Base-by-base conservation (phyloP, 2,329 filamentous ascomycete genomes). In the Claviceps monticola region DNA sequence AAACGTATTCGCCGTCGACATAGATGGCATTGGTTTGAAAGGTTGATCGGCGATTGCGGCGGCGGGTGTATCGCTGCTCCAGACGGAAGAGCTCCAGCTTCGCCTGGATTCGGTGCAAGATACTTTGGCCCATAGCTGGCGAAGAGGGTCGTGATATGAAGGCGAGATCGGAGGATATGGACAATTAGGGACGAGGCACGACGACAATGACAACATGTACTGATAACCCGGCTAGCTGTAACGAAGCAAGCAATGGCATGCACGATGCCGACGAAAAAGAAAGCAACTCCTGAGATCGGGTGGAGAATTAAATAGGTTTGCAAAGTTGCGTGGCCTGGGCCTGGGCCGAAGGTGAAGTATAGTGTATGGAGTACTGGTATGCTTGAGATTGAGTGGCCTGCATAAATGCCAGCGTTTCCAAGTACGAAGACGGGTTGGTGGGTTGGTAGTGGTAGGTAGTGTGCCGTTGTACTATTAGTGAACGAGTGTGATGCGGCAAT, bases 1-100 rank as follows among this genome's bases (percentile, higher is more conserved):
- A 94, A 67, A 95, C 76, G 72, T 96, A 96, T 73, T 96, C 91
- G 69, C 90, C 93, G 66, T 97, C 88, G 57, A 96, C 86, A 69
- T 97, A 97, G 66, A 87, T 79, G 34, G 89, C 91, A 62, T 88
- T 89, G 64, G 86, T 89, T 64, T 86, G 82, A 68, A 95, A 95
- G 55, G 87, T 93, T 51, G 83, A 90, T 66, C 91, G 88, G 60
- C 91, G 87, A 61, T 82, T 71, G 62, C 91, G 88, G 66, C 88
- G 85, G 62, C 86, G 86, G 49, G 90, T 94, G 75, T 97, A 97
- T 61, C 88, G 85, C 73, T 96, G 85, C 73, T 97, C 91, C 59
- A 97, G 83, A 48, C 89, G 87, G 76, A 95, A 93, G 63, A 97
- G 81, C 75, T 97, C 89, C 62, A 94, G 74, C 74, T 86, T 80